Base-by-base conservation (phyloP, 225 moss, liverwort and hornwort species). In the Pseudoscleropodium purum region DNA sequence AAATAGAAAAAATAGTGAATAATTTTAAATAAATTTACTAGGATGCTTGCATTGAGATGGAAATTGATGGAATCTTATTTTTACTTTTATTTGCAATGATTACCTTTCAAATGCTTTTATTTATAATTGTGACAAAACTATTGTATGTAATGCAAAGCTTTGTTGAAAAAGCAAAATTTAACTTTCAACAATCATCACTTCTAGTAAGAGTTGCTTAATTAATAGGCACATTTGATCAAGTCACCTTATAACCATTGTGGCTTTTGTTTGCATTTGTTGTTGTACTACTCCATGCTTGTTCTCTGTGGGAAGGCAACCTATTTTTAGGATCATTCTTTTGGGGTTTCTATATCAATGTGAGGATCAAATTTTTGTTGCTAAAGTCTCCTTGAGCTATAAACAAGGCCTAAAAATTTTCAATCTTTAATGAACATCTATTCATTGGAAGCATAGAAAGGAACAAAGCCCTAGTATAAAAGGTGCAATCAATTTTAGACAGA, bases 371-470 rank as follows among this genome's bases (percentile, higher is more conserved):
- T 79, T 0, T 6, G 0, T 0, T 79, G 1, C 4, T 3, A 56
- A 56, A 2, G 4, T 78, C 5, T 54, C 3, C 13, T 1, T 5
- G 0, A 54, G 9, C 15, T 6, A 56, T 37, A 37, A 56, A 54
- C 1, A 37, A 2, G 36, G 17, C 4, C 1, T 1, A 0, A 17
- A 16, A n/a, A 10, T n/a, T 79, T 57, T 10, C 1, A 57, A 36
- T 54, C 9, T 78, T 36, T 3, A 54, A 17, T n/a, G 0, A 2
- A 57, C 2, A 79, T 16, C 11, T 60, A 25, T 60, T 60, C 7
- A 57, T 7, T 57, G 1, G 6, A 26, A n/a, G 27, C 0, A 1
- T 0, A 1, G 0, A 78, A 8, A 52, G 52, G 1, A 52, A 0
- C 5, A 23, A 5, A 77, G 6, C 3, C 5, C 8, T 37, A 15